Evolutionary conservation across 2,329 filamentous ascomycete species (phyloP).

Genomic region (Colletotrichum gloeosporioides): DNA sequence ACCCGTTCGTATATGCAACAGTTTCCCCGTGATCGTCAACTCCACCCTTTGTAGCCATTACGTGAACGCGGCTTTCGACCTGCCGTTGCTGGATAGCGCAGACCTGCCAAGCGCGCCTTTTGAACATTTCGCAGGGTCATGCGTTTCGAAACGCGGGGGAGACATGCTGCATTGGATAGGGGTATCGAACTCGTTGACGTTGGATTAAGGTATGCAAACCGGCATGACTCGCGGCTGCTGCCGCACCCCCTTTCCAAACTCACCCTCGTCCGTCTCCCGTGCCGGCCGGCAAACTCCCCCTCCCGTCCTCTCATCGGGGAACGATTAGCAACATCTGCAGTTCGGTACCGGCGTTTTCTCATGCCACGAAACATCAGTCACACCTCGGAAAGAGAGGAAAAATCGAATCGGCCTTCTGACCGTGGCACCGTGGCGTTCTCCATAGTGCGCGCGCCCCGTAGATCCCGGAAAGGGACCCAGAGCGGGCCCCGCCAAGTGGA

Average conservation of each 20-base stretch:
- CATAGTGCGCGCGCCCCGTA: neutral
- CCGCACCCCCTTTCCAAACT: neutral
- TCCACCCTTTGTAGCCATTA: neutral
- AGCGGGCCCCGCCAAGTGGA: conserved; percentile 20
- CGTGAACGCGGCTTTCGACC: neutral
- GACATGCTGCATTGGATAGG: neutral
- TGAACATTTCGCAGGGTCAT: neutral
- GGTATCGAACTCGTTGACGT: neutral
- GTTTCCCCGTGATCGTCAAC: neutral
- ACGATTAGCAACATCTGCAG: neutral
- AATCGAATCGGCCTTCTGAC: neutral
- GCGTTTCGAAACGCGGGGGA: neutral
- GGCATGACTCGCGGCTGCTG: neutral
- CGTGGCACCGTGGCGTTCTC: neutral
- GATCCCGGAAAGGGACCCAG: neutral
- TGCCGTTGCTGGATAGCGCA: neutral
- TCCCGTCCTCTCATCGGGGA: neutral
- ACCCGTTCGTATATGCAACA: neutral
- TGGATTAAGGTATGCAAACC: neutral
- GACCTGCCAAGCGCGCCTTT: neutral
- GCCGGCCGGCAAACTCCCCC: neutral
- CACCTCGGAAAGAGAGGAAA: neutral
- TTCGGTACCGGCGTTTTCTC: neutral
- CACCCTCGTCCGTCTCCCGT: neutral
- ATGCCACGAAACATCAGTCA: neutral